phyloP scores from a whole-genome alignment of 805 yeast species.

The Metschnikowia colocasiae region DNA sequence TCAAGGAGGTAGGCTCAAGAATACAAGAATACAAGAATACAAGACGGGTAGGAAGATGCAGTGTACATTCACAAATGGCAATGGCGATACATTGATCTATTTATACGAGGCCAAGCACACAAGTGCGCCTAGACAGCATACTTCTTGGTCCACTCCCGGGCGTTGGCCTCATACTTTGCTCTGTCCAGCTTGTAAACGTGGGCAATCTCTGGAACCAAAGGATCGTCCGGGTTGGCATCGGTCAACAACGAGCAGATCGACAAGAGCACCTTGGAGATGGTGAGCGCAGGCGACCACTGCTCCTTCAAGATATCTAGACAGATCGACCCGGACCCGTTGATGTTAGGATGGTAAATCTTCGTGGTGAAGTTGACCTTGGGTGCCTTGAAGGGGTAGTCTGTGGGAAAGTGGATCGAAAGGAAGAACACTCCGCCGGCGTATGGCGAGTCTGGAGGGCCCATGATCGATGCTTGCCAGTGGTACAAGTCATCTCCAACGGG shows the following conservation, averaged over 20 bases:
- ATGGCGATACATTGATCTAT: constrained; percentile 1
- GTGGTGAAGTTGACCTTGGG: constrained; percentile 89
- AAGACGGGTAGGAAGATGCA: too few species aligned
- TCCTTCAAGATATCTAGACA: constrained; percentile 96
- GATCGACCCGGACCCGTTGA: constrained; percentile 91
- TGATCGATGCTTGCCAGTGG: constrained; percentile 99
- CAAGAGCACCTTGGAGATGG: constrained; percentile 89
- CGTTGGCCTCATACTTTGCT: constrained; percentile 91
- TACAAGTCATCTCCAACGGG: constrained; percentile 97
- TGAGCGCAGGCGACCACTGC: constrained; percentile 98
- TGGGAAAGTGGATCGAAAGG: constrained; percentile 95
- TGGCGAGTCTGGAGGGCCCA: constrained; percentile 97
- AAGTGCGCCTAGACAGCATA: constrained; percentile 67
- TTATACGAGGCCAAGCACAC: neutral
- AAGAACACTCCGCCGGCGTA: constrained; percentile 91
- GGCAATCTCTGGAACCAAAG: constrained; percentile 97
- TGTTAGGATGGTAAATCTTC: constrained; percentile 95
- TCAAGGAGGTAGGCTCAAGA: too few species aligned
- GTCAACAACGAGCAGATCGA: constrained; percentile 94
- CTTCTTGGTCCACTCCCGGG: constrained; percentile 98
- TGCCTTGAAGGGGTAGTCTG: constrained; percentile 98
- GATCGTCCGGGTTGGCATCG: constrained; percentile 98
- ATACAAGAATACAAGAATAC: too few species aligned
- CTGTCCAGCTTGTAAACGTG: constrained; percentile 93
- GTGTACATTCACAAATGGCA: neutral